Evolutionary conservation across 2,329 filamentous ascomycete species (phyloP).

Genomic region (Aureobasidium pullulans): DNA sequence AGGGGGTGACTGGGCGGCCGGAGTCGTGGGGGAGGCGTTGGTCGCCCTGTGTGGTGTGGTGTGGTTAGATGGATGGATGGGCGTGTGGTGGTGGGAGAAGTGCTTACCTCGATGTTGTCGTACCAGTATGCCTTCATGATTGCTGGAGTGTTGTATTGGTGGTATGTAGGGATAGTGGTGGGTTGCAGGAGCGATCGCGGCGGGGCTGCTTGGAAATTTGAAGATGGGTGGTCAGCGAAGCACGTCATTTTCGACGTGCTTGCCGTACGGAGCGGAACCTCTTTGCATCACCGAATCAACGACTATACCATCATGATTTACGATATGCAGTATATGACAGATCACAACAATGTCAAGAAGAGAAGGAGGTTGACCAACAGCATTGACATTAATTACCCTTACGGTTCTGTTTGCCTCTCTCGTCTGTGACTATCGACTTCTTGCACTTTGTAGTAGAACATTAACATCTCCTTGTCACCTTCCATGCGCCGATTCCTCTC

Average conservation of each 20-base stretch:
- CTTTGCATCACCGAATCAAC: background rate
- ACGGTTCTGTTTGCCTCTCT: background rate
- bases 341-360: background rate
- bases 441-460: background rate
- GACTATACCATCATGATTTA: no score
- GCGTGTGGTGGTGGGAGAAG: constrained; percentile 1
- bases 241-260: background rate
- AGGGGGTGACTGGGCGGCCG: constrained; percentile 57
- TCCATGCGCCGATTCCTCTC: constrained; percentile 40
- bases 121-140: constrained; percentile 62
- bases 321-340: background rate
- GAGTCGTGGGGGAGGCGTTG: constrained; percentile 88
- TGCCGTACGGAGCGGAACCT: background rate
- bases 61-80: constrained; percentile 15
- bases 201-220: constrained; percentile 1
- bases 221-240: constrained; percentile 5
- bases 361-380: background rate
- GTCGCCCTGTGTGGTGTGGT: constrained; percentile 59
- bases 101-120: constrained; percentile 52
- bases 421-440: background rate
- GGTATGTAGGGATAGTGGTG: background rate
- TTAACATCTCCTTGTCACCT: constrained; percentile 33
- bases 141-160: background rate
- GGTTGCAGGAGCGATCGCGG: background rate
- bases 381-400: background rate